Base-by-base conservation (phyloP, 2,329 filamentous ascomycete genomes). In the Cercospora brassicicola region DNA sequence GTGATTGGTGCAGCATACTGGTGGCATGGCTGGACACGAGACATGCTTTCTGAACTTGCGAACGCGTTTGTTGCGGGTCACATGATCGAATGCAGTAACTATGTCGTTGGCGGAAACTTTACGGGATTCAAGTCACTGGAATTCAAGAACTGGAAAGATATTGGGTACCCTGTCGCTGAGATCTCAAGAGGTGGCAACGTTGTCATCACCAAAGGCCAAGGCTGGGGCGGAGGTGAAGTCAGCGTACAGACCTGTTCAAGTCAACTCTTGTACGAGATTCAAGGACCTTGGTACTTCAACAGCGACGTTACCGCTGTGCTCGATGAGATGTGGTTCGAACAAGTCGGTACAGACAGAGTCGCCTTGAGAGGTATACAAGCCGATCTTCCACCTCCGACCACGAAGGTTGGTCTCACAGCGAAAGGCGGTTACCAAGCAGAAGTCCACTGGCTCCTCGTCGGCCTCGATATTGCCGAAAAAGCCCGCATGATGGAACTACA, bases 271-370 rank as follows among this genome's bases (percentile, higher is more conserved):
- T 87, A 86, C 72, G 84, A 86, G 73, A 83, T 86, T 15, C 84
- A 86, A 70, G 85, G 85, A 4, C 83, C 83, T 0, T 83, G 82
- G 79, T 88, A 88, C 73, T 85, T 82, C 79, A 87, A 87, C 76
- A 84, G 82, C 0, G 86, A 88, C 69, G 85, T 87, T 31, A 86
- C 83, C 0, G 86, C 86, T 0, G 73, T 85, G 13, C 76, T 88
- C 13, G 78, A 82, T 57, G 78, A 82, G n/a, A 77, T 87, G 42
- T 81, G 79, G 66, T 85, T 89, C 68, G 82, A 85, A 57, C 82
- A 88, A 63, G 66, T 84, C 4, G 81, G 80, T 1, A 76, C 77
- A 18, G 82, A 87, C 70, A 81, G 84, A 6, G 83, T 87, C 1
- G 81, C 82, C 2, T 65, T 87, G 11, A 79, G 78, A 26, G 83